Percentiles rank a stretch among this genome's conserved stretches.
These are phyloP conservation scores for Cordia subcordata DNA, from an alignment of 257 asterid genomes.

Conservation along the genomic window DNA sequence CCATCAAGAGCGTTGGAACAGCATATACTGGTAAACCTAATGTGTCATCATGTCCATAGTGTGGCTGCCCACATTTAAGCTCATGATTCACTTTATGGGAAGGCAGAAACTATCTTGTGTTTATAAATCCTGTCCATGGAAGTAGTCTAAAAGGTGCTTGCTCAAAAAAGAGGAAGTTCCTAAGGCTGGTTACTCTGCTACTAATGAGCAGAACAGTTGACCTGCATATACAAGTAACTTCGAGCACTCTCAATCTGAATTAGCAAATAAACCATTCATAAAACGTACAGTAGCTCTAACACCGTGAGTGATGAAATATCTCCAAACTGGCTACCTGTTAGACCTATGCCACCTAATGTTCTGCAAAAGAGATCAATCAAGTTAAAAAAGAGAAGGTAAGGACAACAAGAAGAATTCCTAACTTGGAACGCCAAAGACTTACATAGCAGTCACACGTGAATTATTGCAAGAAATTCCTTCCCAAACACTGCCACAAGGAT, in stretches of 20 bases:
- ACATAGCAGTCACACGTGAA: conserved; percentile 65
- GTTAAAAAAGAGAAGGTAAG: conserved; percentile 6
- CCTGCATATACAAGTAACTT: neutral
- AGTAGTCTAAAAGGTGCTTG: no score
- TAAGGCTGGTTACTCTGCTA: neutral
- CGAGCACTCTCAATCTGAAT: neutral
- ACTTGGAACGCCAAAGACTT: conserved; percentile 19
- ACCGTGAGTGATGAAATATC: conserved; percentile 60
- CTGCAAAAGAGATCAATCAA: conserved; percentile 37
- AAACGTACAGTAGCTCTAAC: conserved; percentile 52
- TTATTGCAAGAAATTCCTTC: conserved; percentile 62
- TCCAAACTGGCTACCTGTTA: conserved; percentile 53
- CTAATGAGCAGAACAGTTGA: neutral
- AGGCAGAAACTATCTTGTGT: neutral
- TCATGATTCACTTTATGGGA: neutral
- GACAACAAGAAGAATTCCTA: conserved; percentile 6
- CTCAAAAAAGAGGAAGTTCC: no score
- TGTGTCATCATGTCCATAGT: neutral
- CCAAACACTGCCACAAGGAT: conserved; percentile 82
- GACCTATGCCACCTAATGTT: conserved; percentile 47
- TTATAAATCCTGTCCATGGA: no score
- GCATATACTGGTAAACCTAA: no score
- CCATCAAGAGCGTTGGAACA: no score
- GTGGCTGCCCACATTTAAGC: neutral
- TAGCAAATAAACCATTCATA: neutral